Percentiles rank a stretch among this genome's conserved stretches.
phyloP scores from a whole-genome alignment of 331 rosid genomes.

The Rosa hybrid region DNA sequence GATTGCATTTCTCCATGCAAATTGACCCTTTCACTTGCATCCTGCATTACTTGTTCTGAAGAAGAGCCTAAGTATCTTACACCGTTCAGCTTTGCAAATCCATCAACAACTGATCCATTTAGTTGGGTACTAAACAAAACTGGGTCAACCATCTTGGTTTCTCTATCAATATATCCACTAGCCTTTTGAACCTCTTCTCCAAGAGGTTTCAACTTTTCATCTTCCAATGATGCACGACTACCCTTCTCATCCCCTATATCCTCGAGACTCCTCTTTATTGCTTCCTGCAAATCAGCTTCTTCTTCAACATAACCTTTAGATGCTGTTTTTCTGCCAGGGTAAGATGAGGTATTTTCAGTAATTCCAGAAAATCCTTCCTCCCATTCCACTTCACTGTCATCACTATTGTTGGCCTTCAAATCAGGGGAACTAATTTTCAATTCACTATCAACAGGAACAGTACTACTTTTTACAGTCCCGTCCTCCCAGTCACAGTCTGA shows the following conservation, averaged over 20 bases:
- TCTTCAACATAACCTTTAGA: slow-evolving; percentile 75
- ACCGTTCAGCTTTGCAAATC: slow-evolving; percentile 31
- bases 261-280: slow-evolving; percentile 86
- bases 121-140: slow-evolving; percentile 26
- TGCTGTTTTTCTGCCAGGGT: slow-evolving; percentile 30
- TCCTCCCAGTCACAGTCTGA: slow-evolving; percentile 79
- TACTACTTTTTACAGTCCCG: slow-evolving; percentile 37
- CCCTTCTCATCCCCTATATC: slow-evolving; percentile 33
- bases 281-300: slow-evolving; percentile 81
- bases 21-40: slow-evolving; percentile 32
- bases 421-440: slow-evolving; percentile 29
- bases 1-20: slow-evolving; percentile 25
- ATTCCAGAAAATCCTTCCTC: slow-evolving; percentile 68
- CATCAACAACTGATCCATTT: slow-evolving; percentile 34
- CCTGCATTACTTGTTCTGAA: slow-evolving; percentile 39
- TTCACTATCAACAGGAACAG: slow-evolving; percentile 28
- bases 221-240: slow-evolving; percentile 20
- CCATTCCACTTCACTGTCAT: slow-evolving; percentile 79
- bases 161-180: slow-evolving; percentile 22
- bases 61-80: slow-evolving; percentile 19
- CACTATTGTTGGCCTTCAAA: slow-evolving; percentile 34
- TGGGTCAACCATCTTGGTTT: slow-evolving; percentile 20
- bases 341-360: slow-evolving; percentile 34
- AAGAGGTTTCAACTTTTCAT: slow-evolving; percentile 28
- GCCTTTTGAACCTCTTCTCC: slow-evolving; percentile 29